A percentile compares a stretch with the other conserved stretches of the same genome.
phyloP scores from a whole-genome alignment of 306 rosid genomes.

The Vigna trinervia region DNA sequence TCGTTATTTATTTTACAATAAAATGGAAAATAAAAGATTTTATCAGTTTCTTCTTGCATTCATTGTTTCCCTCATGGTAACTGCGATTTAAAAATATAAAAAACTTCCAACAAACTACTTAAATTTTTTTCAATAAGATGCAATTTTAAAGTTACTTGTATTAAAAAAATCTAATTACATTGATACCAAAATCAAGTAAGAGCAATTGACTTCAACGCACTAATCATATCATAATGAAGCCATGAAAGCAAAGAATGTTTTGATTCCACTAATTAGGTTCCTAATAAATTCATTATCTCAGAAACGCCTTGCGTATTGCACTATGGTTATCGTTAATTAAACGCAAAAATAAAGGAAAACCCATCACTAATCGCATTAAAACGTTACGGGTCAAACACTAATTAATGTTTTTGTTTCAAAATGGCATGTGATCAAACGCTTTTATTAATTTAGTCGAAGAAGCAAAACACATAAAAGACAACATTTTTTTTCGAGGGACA shows the following conservation, averaged over 20 bases:
- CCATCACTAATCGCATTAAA: background rate
- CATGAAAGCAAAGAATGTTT: slow-evolving; percentile 31
- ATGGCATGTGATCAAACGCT: background rate
- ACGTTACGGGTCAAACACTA: slow-evolving; percentile 48
- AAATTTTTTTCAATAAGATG: no score
- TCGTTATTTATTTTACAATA: no score
- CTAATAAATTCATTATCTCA: slow-evolving; percentile 3
- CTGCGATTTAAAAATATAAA: no score
- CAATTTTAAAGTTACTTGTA: no score
- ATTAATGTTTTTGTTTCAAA: slow-evolving; percentile 36
- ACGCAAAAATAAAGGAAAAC: slow-evolving; percentile 31
- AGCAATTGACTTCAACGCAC: slow-evolving; percentile 30
- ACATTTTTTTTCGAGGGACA: background rate
- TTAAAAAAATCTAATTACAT: background rate
- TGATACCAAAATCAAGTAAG: background rate
- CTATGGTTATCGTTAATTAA: slow-evolving; percentile 34
- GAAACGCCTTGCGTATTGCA: slow-evolving; percentile 34
- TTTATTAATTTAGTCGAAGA: slow-evolving; percentile 1
- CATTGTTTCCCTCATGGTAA: no score
- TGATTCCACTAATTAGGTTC: slow-evolving; percentile 22
- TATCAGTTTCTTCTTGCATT: no score
- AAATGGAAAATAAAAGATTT: no score
- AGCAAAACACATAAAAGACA: slow-evolving; percentile 11
- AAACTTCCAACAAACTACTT: no score
- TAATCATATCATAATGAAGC: background rate